Evolutionary conservation across 2,329 filamentous ascomycete species (phyloP), one percentile per base, ranked within the genome.

Genomic region (Trichoderma brevicompactum): DNA sequence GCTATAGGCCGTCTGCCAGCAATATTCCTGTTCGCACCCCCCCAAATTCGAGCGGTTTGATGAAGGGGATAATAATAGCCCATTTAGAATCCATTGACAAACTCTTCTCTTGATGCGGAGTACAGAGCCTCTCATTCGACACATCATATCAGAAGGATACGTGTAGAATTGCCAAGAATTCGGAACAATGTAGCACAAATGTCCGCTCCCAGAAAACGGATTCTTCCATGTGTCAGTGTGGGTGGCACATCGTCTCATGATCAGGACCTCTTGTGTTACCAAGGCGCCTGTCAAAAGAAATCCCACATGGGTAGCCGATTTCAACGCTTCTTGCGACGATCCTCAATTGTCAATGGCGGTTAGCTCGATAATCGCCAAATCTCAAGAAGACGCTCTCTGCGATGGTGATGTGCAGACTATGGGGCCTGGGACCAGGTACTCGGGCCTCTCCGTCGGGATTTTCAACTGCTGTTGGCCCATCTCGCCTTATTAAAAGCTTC

Each of bases 351-450:
- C 23, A 28, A 28, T 28, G 5, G 5, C 23, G 23, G 5, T 28
- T 28, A 28, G 23, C 23, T 28, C 23, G 48, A 34, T 15, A 34
- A 9, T 7, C 28, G 13, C 28, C 48, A 28, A 34, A 34, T 2
- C 6, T 3, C 36, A 28, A 28, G 23, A 28, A 28, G 23, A 28
- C 23, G 23, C 2, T 28, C 23, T 28, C 23, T 28, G 23, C 5
- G 23, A 28, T 28, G 23, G 23, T 28, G 23, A 28, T 28, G 23
- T 28, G 23, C 23, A 28, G 5, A 28, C 23, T 28, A 28, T 28
- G 41, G 40, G 54, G n/a, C 41, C 54, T 36, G 5, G 46, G 61
- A 64, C 61, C 61, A 64, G 61, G 61, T 64, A 54, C 50, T 23
- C 41, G 61, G 61, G 46, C 40, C 49, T 40, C 6, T 55, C 15